Base-by-base conservation (phyloP, 352 stramenopile species). In the Globisporangium barbulae region DNA sequence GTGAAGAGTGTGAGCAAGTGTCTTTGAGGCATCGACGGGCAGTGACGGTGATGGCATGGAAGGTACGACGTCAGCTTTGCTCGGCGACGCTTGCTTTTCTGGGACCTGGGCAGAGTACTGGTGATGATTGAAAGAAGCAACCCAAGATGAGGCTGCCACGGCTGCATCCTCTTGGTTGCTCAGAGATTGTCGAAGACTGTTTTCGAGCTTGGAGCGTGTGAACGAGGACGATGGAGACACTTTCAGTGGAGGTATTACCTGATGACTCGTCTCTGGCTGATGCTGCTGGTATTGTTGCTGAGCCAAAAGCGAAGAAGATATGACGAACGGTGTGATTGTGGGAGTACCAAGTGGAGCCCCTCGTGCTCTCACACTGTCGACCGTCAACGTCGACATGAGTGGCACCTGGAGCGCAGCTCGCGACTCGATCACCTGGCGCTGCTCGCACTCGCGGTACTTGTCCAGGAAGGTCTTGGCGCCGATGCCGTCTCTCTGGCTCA, bases 391-490 rank as follows among this genome's bases (percentile, higher is more conserved):
- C 13, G 62, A 41, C 2, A 62, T 45, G 10, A 69, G 31, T 13
- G 55, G 61, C 25, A 65, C 28, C 31, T 56, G 47, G 19, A 69
- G n/a, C 2, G 30, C 17, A 15, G 56, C 35, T n/a, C 50, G 54
- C 28, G 60, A 15, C 9, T 63, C 66, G 17, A 61, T 48, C 15
- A 44, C 62, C 45, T 77, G 69, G 37, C 60, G 41, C 30, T 67
- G 61, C 15, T 88, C 76, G 54, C 77, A 78, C 47, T 78, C 73
- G 15, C 61, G 60, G 68, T 90, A 91, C 42, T 67, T 71, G 2
- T 82, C 63, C 1, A 90, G 68, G 48, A 88, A 90, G 2, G 74
- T 81, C 22, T 70, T 66, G 9, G 54, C 41, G 53, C 59, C 35
- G n/a, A 67, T 68, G 22, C 67, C 60, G 9, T 65, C 39, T 25